A percentile compares a stretch with the other conserved stretches of the same genome.
Conservation (phyloP, 208 protist species). For the Leishmania tarentolae region DNA sequence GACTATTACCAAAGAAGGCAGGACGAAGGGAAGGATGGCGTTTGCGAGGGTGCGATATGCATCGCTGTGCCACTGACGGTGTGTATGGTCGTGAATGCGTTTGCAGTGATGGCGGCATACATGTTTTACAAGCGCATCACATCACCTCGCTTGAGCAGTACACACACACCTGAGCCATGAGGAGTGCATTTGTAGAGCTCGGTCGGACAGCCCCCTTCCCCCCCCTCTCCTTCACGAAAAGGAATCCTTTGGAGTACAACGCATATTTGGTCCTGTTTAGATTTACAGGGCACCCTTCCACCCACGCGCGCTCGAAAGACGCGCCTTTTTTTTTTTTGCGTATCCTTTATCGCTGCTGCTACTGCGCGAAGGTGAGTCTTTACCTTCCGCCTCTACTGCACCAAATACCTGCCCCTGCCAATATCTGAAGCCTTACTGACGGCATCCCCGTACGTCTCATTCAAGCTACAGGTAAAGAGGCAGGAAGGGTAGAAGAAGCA, state of each 20-base stretch:
- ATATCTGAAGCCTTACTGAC: background rate
- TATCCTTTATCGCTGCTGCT: background rate
- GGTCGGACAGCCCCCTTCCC: background rate
- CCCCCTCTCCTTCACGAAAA: too few species aligned
- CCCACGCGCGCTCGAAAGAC: background rate
- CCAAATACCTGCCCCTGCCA: background rate
- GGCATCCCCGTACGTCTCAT: background rate
- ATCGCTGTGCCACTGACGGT: constrained; percentile 53
- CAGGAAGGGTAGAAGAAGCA: background rate
- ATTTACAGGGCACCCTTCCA: too few species aligned
- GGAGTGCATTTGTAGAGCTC: background rate
- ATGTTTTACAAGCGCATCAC: constrained; percentile 41
- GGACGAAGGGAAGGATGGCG: constrained; percentile 25
- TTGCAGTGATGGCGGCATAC: constrained; percentile 45
- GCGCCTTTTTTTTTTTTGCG: background rate
- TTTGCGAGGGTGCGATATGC: constrained; percentile 63
- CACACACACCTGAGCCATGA: background rate
- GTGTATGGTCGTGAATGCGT: constrained; percentile 55
- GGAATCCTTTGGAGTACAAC: background rate
- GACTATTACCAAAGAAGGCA: constrained; percentile 61
- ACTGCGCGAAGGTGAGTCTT: background rate
- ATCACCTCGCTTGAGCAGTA: constrained; percentile 24
- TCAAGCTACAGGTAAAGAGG: background rate
- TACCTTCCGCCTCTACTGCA: background rate
- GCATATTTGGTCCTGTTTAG: too few species aligned